phyloP scores from a whole-genome alignment of 1,284 basidiomycete genomes.

The Butyriboletus appendiculatus region DNA sequence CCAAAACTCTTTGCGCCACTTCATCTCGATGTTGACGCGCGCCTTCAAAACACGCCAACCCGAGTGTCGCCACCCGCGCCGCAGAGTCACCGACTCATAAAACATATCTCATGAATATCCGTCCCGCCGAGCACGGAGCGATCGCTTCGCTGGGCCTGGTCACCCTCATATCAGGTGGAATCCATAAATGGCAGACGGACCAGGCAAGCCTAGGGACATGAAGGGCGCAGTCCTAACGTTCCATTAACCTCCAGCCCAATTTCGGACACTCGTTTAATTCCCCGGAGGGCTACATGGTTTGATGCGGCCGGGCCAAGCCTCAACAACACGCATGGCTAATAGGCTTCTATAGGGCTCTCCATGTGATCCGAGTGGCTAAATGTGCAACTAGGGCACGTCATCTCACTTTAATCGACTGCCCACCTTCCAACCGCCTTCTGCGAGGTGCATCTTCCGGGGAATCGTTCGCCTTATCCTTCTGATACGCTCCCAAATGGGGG shows the following conservation, averaged over 20 bases:
- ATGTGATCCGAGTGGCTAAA: slow-evolving; percentile 32
- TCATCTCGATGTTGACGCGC: slow-evolving; percentile 17
- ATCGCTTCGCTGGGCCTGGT: slow-evolving; percentile 2
- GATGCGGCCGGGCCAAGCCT: slow-evolving; percentile 22
- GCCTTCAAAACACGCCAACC: slow-evolving; percentile 18
- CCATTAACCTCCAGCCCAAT: slow-evolving; percentile 10
- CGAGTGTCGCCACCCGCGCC: slow-evolving; percentile 11
- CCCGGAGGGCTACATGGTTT: slow-evolving; percentile 24
- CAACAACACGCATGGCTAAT: slow-evolving; percentile 24
- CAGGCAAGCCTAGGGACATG: slow-evolving; percentile 2
- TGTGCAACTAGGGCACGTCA: slow-evolving; percentile 30
- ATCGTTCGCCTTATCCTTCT: slow-evolving; percentile 37
- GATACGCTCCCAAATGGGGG: slow-evolving; percentile 48
- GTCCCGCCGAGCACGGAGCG: slow-evolving; percentile 26
- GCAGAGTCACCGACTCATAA: slow-evolving; percentile 24
- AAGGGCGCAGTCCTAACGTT: slow-evolving; percentile 11
- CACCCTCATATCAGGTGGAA: slow-evolving; percentile 4
- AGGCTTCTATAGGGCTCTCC: slow-evolving; percentile 23
- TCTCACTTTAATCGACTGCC: slow-evolving; percentile 59
- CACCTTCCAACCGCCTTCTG: slow-evolving; percentile 63
- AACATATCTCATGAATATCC: slow-evolving; percentile 14
- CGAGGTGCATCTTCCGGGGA: slow-evolving; percentile 53
- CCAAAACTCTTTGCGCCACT: slow-evolving; percentile 23
- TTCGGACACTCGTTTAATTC: slow-evolving; percentile 18
- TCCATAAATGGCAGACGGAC: background rate